These are phyloP conservation scores for Cladobotryum protrusum DNA, from an alignment of 2,329 filamentous ascomycete genomes.

Conservation along the genomic window DNA sequence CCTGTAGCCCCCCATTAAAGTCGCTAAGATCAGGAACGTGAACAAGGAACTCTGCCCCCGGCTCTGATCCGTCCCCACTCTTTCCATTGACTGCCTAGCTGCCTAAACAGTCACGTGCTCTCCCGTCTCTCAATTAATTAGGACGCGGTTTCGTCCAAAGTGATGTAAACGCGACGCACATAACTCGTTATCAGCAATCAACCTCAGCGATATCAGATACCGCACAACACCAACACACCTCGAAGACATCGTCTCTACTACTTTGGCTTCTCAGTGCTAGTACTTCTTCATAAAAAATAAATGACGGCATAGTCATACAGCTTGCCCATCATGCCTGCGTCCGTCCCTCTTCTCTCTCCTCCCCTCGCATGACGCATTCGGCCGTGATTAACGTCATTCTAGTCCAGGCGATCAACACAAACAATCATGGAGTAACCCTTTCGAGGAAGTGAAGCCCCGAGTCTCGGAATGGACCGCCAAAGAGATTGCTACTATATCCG, in stretches of 20 bases:
- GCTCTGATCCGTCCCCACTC: too few species aligned
- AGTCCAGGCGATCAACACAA: slow-evolving; percentile 63
- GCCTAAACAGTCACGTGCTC: slow-evolving; percentile 20
- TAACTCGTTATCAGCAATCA: too few species aligned
- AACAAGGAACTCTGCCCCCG: too few species aligned
- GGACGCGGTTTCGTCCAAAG: slow-evolving; percentile 8
- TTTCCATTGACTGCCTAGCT: too few species aligned
- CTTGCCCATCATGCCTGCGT: slow-evolving; percentile 38
- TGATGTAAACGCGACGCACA: slow-evolving; percentile 5
- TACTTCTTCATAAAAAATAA: slow-evolving; percentile 1
- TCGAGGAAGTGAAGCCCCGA: slow-evolving; percentile 62
- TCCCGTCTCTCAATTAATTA: slow-evolving; percentile 19
- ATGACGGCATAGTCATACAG: slow-evolving; percentile 19
- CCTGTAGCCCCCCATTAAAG: too few species aligned
- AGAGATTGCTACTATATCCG: slow-evolving; percentile 83
- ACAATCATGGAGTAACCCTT: slow-evolving; percentile 62
- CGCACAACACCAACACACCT: not conserved
- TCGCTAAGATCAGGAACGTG: too few species aligned
- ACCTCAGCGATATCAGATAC: not conserved
- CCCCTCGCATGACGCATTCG: not conserved
- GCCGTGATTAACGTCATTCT: slow-evolving; percentile 17
- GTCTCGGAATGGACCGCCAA: slow-evolving; percentile 80
- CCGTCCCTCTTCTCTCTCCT: slow-evolving; percentile 18
- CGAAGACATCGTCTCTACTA: not conserved
- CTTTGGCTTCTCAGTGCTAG: not conserved